Conservation (phyloP, 306 rosid genomes). For the Alnus rubra region DNA sequence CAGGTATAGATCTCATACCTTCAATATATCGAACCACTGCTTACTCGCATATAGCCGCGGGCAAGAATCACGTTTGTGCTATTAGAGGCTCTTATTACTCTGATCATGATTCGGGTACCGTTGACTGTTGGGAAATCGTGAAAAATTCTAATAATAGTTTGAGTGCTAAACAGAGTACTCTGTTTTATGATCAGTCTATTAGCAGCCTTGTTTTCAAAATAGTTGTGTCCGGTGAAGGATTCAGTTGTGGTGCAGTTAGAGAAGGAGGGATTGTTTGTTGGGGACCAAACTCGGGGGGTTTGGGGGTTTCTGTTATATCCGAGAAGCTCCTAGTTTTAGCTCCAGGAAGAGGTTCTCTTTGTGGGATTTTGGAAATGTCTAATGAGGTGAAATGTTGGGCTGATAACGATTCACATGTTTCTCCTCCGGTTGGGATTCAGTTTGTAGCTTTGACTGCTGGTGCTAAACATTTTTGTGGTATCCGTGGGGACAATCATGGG, state of each 20-base stretch:
- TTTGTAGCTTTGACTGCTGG: constrained; percentile 65
- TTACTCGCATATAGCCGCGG: constrained; percentile 78
- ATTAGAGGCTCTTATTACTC: constrained; percentile 74
- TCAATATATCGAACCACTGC: constrained; percentile 43
- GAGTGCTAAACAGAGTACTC: constrained; percentile 39
- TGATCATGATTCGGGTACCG: constrained; percentile 56
- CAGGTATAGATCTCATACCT: constrained; percentile 69
- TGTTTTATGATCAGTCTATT: constrained; percentile 47
- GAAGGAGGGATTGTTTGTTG: constrained; percentile 79
- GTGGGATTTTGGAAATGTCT: constrained; percentile 61
- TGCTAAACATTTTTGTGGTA: constrained; percentile 69
- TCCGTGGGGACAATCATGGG: constrained; percentile 70
- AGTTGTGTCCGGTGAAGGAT: constrained; percentile 83
- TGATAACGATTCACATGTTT: constrained; percentile 30
- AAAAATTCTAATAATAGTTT: constrained; percentile 38
- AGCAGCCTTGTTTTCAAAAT: constrained; percentile 41
- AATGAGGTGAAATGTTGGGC: constrained; percentile 80
- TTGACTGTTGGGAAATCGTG: constrained; percentile 79
- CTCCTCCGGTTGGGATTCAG: constrained; percentile 27
- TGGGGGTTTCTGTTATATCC: constrained; percentile 45
- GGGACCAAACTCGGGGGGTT: constrained; percentile 62
- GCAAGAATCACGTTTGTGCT: constrained; percentile 77
- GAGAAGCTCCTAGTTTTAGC: constrained; percentile 54
- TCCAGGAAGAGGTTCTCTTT: constrained; percentile 59
- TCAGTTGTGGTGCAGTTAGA: constrained; percentile 62